Evolutionary conservation across 495 filamentous ascomycete species (phyloP).

Genomic region (Annulohypoxylon nitens): DNA sequence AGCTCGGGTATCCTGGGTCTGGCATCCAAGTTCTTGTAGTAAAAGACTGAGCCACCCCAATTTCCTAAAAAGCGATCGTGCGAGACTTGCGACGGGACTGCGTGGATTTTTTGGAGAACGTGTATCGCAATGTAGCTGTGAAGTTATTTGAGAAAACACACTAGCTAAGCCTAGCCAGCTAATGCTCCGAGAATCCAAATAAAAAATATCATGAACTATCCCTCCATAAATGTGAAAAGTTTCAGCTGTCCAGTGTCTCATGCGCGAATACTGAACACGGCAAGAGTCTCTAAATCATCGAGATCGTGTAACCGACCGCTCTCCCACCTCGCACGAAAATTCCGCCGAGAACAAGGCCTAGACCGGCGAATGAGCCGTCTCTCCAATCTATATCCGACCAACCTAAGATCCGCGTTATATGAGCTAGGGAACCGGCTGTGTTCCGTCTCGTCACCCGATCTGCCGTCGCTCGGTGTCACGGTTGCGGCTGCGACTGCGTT

Average conservation of each 20-base stretch:
- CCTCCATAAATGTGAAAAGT: neutral
- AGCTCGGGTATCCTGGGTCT: constrained; percentile 53
- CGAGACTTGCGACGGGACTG: neutral
- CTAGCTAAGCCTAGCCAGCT: constrained; percentile 12
- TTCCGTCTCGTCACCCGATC: constrained; percentile 6
- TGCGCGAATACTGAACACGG: neutral
- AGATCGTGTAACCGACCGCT: constrained; percentile 38
- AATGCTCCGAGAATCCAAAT: neutral
- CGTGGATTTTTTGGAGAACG: neutral
- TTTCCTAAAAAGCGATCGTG: neutral
- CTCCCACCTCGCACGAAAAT: neutral
- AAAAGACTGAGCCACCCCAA: neutral
- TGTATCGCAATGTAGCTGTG: neutral
- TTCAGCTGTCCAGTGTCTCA: neutral
- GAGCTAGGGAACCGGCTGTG: constrained; percentile 5
- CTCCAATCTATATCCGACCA: neutral
- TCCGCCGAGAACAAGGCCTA: constrained; percentile 18
- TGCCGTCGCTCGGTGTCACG: constrained; percentile 1
- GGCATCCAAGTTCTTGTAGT: constrained; percentile 58
- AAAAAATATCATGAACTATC: neutral
- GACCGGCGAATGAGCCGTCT: constrained; percentile 23
- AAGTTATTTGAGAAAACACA: neutral
- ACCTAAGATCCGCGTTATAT: constrained; percentile 2
- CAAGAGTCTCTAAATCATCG: constrained; percentile 16
- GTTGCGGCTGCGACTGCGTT: neutral